Evolutionary conservation across 495 filamentous ascomycete genomes (phyloP).

Genomic region (Penicillium mononematosum): DNA sequence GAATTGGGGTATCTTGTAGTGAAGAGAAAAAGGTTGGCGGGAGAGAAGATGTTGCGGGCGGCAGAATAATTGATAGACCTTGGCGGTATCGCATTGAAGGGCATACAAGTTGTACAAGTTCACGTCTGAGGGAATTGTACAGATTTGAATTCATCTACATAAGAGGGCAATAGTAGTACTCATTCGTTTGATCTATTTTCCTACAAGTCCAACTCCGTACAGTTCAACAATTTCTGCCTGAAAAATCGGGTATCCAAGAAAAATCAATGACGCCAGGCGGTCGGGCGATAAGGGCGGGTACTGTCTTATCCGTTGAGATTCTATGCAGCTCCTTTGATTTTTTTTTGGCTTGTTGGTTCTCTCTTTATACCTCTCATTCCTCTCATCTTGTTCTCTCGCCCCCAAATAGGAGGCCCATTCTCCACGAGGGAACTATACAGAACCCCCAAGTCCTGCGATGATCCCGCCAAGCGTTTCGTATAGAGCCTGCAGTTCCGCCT

Average conservation of each 20-base stretch:
- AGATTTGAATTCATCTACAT: not conserved
- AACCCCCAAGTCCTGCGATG: slow-evolving; percentile 20
- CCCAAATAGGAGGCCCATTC: not conserved
- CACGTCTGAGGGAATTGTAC: too few relatives aligned
- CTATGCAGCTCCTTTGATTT: slow-evolving; percentile 15
- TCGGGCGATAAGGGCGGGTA: slow-evolving; percentile 22
- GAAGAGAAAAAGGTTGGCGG: slow-evolving; percentile 11
- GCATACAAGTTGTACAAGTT: not conserved
- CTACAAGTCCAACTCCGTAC: too few relatives aligned
- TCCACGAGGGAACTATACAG: slow-evolving; percentile 9
- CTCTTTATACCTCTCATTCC: slow-evolving; percentile 7
- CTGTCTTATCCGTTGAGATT: slow-evolving; percentile 22
- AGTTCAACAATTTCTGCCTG: not conserved
- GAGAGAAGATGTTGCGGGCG: slow-evolving; percentile 18
- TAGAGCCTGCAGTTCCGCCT: slow-evolving; percentile 44
- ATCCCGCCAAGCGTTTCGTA: slow-evolving; percentile 30
- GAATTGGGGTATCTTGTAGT: not conserved
- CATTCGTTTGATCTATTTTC: not conserved
- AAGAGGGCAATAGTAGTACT: not conserved
- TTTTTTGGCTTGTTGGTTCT: slow-evolving; percentile 15
- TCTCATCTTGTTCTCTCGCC: not conserved
- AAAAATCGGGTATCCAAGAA: not conserved
- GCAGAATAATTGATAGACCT: slow-evolving; percentile 27
- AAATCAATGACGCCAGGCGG: slow-evolving; percentile 34
- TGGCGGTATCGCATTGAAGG: slow-evolving; percentile 2